A percentile compares a stretch with the other conserved stretches of the same genome.
phyloP scores from a whole-genome alignment of 257 asterid genomes.

The Sherardia arvensis region DNA sequence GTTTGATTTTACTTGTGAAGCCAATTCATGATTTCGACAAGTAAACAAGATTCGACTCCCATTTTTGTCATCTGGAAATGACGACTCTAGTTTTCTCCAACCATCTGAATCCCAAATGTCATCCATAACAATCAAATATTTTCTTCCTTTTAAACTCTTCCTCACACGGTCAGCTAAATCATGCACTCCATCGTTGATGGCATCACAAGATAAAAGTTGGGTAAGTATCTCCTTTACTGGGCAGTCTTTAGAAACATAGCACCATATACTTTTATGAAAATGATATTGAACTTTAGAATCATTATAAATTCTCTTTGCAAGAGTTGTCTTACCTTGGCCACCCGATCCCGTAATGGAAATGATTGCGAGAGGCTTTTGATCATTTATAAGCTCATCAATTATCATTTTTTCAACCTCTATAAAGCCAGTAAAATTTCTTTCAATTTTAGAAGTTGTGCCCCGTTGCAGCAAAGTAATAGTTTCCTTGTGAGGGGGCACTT shows the following conservation, averaged over 20 bases:
- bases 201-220: background rate
- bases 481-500: background rate
- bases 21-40: background rate
- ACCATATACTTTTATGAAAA: background rate
- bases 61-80: background rate
- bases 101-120: background rate
- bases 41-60: constrained; percentile 1
- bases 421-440: background rate
- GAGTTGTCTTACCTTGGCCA: constrained; percentile 2
- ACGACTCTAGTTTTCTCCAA: background rate
- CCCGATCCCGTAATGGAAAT: background rate
- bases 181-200: background rate
- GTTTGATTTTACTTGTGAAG: too few relatives aligned
- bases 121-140: background rate
- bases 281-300: background rate
- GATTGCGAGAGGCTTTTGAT: background rate
- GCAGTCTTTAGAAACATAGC: background rate
- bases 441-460: background rate
- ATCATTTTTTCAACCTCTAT: background rate
- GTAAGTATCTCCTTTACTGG: background rate
- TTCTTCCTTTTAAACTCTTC: background rate
- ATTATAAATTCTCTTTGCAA: background rate
- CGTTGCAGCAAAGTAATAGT: background rate
- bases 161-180: background rate
- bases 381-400: background rate